These are phyloP conservation scores for Tuber umbilicatum DNA, from an alignment of 495 filamentous ascomycete genomes.

Conservation along the genomic window DNA sequence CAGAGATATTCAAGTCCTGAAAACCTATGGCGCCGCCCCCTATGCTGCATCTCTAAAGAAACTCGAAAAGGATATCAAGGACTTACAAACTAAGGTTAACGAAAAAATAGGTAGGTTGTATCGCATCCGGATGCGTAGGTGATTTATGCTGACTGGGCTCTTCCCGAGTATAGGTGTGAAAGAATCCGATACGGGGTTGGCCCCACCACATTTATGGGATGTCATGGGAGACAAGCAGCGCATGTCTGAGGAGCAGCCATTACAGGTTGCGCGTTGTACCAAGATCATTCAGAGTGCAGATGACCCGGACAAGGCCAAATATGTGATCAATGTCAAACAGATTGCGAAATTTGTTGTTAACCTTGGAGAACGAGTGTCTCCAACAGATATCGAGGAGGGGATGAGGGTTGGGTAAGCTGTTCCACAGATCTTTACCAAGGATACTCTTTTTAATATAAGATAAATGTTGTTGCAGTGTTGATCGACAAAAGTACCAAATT, in stretches of 20 bases:
- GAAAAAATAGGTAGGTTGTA: slow-evolving; percentile 74
- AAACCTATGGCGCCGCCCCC: slow-evolving; percentile 95
- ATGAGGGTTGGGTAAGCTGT: slow-evolving; percentile 79
- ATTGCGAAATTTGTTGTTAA: slow-evolving; percentile 99
- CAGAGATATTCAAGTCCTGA: slow-evolving; percentile 97
- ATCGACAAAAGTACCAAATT: slow-evolving; percentile 98
- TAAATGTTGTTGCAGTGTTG: slow-evolving; percentile 56
- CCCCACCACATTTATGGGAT: slow-evolving; percentile 98
- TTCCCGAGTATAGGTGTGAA: slow-evolving; percentile 51
- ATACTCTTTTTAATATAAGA: slow-evolving; percentile 1
- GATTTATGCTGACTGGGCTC: not conserved
- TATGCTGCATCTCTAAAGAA: slow-evolving; percentile 89
- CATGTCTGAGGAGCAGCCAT: slow-evolving; percentile 94
- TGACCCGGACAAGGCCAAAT: slow-evolving; percentile 97
- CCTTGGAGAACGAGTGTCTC: slow-evolving; percentile 90
- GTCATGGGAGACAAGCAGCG: slow-evolving; percentile 94
- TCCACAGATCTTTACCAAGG: not conserved
- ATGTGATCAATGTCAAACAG: slow-evolving; percentile 99
- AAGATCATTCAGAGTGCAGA: slow-evolving; percentile 98
- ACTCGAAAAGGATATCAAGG: slow-evolving; percentile 97
- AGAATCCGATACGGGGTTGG: slow-evolving; percentile 97
- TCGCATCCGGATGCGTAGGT: not conserved
- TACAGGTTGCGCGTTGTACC: slow-evolving; percentile 95
- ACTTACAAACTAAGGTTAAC: slow-evolving; percentile 90
- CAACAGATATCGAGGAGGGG: slow-evolving; percentile 98